A percentile compares a stretch with the other conserved stretches of the same genome.
Conservation (phyloP, 2,329 filamentous ascomycete genomes). For the Trichoderma guizhouense region DNA sequence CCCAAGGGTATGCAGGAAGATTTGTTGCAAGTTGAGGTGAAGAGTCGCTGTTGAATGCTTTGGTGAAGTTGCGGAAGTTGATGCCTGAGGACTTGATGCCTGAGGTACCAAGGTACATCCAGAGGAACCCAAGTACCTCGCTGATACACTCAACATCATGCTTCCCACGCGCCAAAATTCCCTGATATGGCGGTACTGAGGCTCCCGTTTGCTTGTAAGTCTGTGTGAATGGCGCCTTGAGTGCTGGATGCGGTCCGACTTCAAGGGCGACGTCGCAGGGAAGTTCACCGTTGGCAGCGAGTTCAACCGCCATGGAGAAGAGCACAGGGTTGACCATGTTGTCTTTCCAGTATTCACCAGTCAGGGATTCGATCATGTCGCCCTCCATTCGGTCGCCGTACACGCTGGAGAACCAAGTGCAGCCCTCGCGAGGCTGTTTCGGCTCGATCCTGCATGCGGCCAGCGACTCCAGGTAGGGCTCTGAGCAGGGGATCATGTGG, state of each 20-base stretch:
- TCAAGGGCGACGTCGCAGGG: not conserved
- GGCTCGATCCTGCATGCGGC: not conserved
- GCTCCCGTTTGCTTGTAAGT: not conserved
- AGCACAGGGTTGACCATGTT: slow-evolving; percentile 23
- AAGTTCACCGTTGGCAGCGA: not conserved
- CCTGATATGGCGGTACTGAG: not conserved
- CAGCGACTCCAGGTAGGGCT: not conserved
- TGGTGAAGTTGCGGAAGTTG: not conserved
- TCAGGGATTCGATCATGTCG: not conserved
- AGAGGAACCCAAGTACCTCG: not conserved
- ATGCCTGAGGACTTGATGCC: not conserved
- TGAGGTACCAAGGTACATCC: not conserved
- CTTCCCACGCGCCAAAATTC: not conserved
- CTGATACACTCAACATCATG: not conserved
- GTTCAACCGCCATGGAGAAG: slow-evolving; percentile 25
- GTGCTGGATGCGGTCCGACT: slow-evolving; percentile 2
- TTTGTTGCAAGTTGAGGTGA: not conserved
- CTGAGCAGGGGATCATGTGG: slow-evolving; percentile 4
- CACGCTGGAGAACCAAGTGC: slow-evolving; percentile 19
- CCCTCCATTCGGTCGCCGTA: slow-evolving; percentile 21
- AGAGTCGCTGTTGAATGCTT: not conserved
- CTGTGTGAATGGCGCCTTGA: not conserved
- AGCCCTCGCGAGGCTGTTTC: not conserved
- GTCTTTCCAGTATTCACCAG: slow-evolving; percentile 12
- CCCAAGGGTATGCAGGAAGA: not conserved